phyloP scores from a whole-genome alignment of 129 eudicot genomes.

The Erigeron canadensis region DNA sequence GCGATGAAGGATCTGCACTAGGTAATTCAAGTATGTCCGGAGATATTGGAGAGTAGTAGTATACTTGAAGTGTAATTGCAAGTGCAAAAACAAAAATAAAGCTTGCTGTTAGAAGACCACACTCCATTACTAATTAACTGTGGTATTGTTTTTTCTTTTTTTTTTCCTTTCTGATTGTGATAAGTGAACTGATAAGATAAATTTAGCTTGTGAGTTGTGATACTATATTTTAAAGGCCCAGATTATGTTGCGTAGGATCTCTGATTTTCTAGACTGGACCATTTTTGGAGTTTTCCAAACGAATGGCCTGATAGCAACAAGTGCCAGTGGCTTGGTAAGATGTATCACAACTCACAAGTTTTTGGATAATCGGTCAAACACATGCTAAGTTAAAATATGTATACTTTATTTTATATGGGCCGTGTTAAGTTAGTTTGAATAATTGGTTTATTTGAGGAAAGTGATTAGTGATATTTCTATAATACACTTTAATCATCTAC shows the following conservation, averaged over 20 bases:
- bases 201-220: neutral
- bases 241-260: neutral
- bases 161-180: neutral
- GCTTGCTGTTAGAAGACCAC: slow-evolving; percentile 19
- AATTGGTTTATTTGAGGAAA: neutral
- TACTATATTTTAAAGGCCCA: neutral
- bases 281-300: neutral
- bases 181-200: too few relatives aligned
- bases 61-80: slow-evolving; percentile 54
- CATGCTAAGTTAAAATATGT: neutral
- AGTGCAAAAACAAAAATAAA: slow-evolving; percentile 42
- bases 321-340: neutral
- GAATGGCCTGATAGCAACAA: neutral
- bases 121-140: slow-evolving; percentile 25
- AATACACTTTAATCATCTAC: too few relatives aligned
- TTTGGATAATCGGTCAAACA: neutral
- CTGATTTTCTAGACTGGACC: neutral
- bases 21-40: slow-evolving; percentile 53
- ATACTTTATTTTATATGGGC: neutral
- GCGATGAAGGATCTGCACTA: slow-evolving; percentile 24
- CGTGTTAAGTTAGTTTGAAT: neutral
- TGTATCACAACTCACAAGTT: neutral
- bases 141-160: neutral
- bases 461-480: too few relatives aligned
- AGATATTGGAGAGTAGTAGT: slow-evolving; percentile 61